phyloP scores from a whole-genome alignment of 1,284 basidiomycete genomes.

The Leccinum colubrinum region DNA sequence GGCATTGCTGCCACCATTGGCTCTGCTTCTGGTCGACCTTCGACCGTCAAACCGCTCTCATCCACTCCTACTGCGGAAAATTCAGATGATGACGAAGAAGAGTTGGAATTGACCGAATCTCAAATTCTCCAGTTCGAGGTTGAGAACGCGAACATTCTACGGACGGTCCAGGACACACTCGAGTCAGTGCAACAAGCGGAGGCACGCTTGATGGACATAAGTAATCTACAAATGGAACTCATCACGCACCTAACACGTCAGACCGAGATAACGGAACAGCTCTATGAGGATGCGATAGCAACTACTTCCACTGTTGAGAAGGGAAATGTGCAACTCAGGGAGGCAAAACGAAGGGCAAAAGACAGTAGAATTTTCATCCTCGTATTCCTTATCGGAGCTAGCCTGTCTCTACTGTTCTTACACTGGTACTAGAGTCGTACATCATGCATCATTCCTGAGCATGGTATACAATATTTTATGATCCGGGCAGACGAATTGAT shows the following conservation, averaged over 20 bases:
- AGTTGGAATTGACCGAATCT: constrained; percentile 73
- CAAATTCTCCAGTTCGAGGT: constrained; percentile 91
- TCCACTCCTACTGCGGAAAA: constrained; percentile 39
- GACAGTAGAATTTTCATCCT: constrained; percentile 83
- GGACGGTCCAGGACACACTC: constrained; percentile 78
- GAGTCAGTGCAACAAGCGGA: constrained; percentile 89
- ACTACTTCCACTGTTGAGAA: constrained; percentile 82
- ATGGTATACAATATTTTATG: constrained; percentile 7
- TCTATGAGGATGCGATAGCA: constrained; percentile 87
- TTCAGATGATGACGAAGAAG: constrained; percentile 65
- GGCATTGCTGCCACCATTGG: constrained; percentile 66
- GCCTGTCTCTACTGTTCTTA: constrained; percentile 82
- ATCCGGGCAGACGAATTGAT: constrained; percentile 1
- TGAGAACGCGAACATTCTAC: constrained; percentile 84
- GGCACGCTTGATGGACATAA: constrained; percentile 85
- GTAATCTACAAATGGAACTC: constrained; percentile 85
- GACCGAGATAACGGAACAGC: constrained; percentile 85
- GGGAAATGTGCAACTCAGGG: constrained; percentile 83
- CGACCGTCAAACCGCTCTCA: constrained; percentile 22
- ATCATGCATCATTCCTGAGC: not conserved
- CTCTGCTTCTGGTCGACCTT: constrained; percentile 36
- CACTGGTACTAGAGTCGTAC: constrained; percentile 63
- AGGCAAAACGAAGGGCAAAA: constrained; percentile 78
- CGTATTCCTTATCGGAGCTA: constrained; percentile 85
- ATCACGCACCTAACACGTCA: constrained; percentile 83